Percentiles rank a stretch among this genome's conserved stretches.
These are phyloP conservation scores for Cenchrus purpureus DNA, from an alignment of 176 grass and related monocot genomes.

Conservation along the genomic window DNA sequence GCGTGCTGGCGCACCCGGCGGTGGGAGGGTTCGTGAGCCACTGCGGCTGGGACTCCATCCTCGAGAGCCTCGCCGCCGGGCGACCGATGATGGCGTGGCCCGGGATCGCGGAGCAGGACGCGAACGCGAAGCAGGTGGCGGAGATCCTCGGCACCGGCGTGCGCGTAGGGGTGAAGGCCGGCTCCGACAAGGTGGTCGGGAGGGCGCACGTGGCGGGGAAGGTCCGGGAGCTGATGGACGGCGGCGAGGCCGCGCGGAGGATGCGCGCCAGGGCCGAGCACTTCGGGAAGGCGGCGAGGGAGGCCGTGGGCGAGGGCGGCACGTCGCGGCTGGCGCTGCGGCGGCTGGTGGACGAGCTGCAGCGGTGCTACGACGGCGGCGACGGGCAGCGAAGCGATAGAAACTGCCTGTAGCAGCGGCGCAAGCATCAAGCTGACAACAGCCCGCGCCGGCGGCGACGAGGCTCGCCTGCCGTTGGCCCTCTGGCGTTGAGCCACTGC, in stretches of 20 bases:
- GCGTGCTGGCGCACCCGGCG: constrained; percentile 45
- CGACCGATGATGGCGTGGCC: constrained; percentile 36
- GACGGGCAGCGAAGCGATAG: too few relatives aligned
- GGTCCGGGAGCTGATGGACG: constrained; percentile 49
- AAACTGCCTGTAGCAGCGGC: too few relatives aligned
- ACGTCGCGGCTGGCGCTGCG: constrained; percentile 24
- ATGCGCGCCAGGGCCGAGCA: constrained; percentile 7
- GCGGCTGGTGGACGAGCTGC: constrained; percentile 50
- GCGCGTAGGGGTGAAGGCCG: constrained; percentile 1
- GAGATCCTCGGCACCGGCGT: constrained; percentile 54
- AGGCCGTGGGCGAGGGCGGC: constrained; percentile 55
- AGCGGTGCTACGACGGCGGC: neutral
- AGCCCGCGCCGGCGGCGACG: too few relatives aligned
- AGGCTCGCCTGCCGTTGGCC: too few relatives aligned
- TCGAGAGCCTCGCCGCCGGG: too few relatives aligned
- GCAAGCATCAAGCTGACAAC: too few relatives aligned
- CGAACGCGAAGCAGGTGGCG: constrained; percentile 62
- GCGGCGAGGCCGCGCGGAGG: constrained; percentile 18
- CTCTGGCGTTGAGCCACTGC: too few relatives aligned
- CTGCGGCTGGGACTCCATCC: constrained; percentile 19
- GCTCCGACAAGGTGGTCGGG: neutral
- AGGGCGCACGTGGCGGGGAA: constrained; percentile 47
- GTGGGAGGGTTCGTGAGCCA: constrained; percentile 65
- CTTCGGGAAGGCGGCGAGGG: neutral
- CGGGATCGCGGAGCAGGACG: constrained; percentile 60